These are phyloP conservation scores for Cadophora malorum DNA, from an alignment of 2,329 filamentous ascomycete species.

Conservation along the genomic window DNA sequence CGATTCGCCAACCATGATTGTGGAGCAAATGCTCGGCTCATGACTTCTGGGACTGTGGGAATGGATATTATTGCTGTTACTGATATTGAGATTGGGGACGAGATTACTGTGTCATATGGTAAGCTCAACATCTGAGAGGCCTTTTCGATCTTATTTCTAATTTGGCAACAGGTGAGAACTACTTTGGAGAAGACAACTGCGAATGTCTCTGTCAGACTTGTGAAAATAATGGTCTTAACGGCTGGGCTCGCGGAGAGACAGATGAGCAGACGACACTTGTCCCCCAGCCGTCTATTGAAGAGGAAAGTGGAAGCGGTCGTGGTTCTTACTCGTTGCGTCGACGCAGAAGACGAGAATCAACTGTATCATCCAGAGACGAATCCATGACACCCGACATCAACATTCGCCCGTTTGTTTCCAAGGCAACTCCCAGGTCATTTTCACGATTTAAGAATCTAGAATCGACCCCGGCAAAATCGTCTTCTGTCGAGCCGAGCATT, in stretches of 20 bases:
- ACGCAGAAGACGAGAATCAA: conserved; percentile 54
- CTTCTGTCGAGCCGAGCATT: conserved; percentile 31
- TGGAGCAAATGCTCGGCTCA: conserved; percentile 85
- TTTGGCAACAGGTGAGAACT: conserved; percentile 69
- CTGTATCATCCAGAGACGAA: conserved; percentile 60
- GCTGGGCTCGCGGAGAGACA: conserved; percentile 71
- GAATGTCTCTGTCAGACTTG: conserved; percentile 93
- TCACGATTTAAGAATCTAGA: conserved; percentile 38
- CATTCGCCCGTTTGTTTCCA: conserved; percentile 42
- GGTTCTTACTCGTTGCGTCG: conserved; percentile 62
- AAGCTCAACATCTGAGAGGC: conserved; percentile 13
- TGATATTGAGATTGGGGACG: conserved; percentile 85
- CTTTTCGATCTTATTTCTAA: not conserved
- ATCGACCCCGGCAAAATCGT: conserved; percentile 36
- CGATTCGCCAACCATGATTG: conserved; percentile 98
- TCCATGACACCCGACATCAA: conserved; percentile 61
- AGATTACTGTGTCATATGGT: conserved; percentile 93
- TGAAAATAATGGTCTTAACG: conserved; percentile 76
- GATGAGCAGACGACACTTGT: conserved; percentile 44
- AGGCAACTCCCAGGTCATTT: conserved; percentile 39
- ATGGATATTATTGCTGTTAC: conserved; percentile 89
- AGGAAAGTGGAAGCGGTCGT: conserved; percentile 31
- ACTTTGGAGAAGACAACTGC: conserved; percentile 94
- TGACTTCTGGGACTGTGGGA: conserved; percentile 81
- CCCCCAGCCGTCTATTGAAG: conserved; percentile 43